These are phyloP conservation scores for Trametes versicolor DNA, from an alignment of 1,284 basidiomycete species.

Conservation along the genomic window DNA sequence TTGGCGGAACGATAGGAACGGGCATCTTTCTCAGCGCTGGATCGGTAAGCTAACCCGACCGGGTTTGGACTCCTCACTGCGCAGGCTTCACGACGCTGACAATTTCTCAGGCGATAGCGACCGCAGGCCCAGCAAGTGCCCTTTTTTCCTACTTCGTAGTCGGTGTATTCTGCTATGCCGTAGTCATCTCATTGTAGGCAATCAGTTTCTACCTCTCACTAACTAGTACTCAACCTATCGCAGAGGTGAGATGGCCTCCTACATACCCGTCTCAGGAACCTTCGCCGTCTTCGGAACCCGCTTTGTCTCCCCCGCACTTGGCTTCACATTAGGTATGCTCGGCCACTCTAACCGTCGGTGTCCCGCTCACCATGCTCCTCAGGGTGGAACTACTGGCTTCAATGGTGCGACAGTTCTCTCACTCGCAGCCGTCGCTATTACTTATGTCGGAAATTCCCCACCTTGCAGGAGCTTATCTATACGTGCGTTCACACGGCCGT, in stretches of 20 bases:
- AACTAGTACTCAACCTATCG: slow-evolving; percentile 38
- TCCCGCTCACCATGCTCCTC: neutral
- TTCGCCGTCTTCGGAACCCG: slow-evolving; percentile 57
- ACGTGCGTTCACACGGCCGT: slow-evolving; percentile 42
- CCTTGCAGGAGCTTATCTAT: slow-evolving; percentile 50
- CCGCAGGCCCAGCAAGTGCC: slow-evolving; percentile 60
- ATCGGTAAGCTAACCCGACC: slow-evolving; percentile 36
- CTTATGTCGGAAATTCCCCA: slow-evolving; percentile 9
- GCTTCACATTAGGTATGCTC: slow-evolving; percentile 42
- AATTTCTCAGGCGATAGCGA: slow-evolving; percentile 47
- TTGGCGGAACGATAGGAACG: slow-evolving; percentile 61
- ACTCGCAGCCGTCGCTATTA: slow-evolving; percentile 1
- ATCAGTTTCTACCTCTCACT: neutral
- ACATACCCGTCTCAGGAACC: slow-evolving; percentile 61
- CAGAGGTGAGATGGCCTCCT: slow-evolving; percentile 62
- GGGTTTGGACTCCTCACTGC: neutral
- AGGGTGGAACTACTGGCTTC: slow-evolving; percentile 67
- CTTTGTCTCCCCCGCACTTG: slow-evolving; percentile 43
- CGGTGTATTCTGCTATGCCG: slow-evolving; percentile 62
- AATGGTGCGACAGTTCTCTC: slow-evolving; percentile 50
- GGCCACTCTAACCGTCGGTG: too few relatives aligned
- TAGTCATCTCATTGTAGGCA: slow-evolving; percentile 59
- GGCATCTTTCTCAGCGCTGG: slow-evolving; percentile 66
- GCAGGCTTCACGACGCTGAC: neutral
- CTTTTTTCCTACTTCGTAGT: slow-evolving; percentile 60